Evolutionary conservation across 2,329 filamentous ascomycete genomes (phyloP).

Genomic region (Colletotrichum noveboracense): DNA sequence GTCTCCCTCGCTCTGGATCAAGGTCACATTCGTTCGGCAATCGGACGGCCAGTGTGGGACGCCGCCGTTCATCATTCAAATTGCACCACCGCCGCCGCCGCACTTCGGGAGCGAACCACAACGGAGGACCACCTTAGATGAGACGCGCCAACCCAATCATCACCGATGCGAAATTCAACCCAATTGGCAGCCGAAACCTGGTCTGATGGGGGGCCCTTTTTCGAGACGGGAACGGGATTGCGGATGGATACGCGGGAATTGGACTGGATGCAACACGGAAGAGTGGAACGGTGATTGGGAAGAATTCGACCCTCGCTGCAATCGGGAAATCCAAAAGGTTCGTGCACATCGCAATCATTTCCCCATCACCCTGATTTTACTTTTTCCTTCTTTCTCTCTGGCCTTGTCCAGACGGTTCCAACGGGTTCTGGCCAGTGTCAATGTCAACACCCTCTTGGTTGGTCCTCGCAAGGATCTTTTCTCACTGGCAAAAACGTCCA

Average conservation of each 20-base stretch:
- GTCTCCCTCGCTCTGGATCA: neutral
- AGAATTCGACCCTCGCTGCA: neutral
- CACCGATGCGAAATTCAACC: neutral
- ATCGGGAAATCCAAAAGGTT: neutral
- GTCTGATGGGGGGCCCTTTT: neutral
- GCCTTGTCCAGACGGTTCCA: neutral
- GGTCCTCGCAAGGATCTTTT: neutral
- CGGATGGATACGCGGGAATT: neutral
- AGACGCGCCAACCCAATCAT: slow-evolving; percentile 13
- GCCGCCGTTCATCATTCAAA: neutral
- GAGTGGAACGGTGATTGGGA: neutral
- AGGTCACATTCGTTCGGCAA: neutral
- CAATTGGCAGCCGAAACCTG: neutral
- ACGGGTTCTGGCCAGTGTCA: neutral
- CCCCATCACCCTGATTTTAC: neutral
- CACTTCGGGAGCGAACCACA: neutral
- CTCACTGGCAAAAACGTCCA: neutral
- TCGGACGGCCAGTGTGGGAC: neutral
- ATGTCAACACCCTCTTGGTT: neutral
- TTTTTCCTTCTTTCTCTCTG: neutral
- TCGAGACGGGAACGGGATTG: neutral
- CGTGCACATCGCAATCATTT: neutral
- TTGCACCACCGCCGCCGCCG: neutral
- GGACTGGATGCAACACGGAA: neutral
- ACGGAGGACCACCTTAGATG: neutral